Evolutionary conservation across 2,329 filamentous ascomycete genomes (phyloP).

Genomic region (Penicillium janthinellum): DNA sequence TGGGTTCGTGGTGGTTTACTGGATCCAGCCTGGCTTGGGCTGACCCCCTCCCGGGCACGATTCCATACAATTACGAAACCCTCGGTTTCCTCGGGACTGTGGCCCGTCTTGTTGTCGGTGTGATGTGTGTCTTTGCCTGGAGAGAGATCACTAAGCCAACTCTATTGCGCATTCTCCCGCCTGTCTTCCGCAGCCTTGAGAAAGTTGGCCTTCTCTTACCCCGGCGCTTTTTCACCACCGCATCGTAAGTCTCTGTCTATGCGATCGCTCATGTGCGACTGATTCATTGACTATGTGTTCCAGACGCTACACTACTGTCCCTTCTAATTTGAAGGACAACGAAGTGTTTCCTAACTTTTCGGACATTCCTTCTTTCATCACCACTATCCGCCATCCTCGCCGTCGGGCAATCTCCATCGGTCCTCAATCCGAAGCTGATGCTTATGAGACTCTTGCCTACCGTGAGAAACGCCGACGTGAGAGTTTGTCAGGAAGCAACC

Average conservation of each 20-base stretch:
- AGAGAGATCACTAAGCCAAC: conserved; percentile 84
- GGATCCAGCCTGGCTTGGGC: conserved; percentile 57
- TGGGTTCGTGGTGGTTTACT: conserved; percentile 81
- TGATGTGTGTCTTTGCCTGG: conserved; percentile 85
- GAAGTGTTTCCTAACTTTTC: conserved; percentile 89
- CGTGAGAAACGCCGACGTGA: conserved; percentile 70
- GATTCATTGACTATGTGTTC: conserved; percentile 8
- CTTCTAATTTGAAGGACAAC: conserved; percentile 71
- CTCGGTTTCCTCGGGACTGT: conserved; percentile 67
- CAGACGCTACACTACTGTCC: conserved; percentile 80
- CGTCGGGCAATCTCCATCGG: conserved; percentile 85
- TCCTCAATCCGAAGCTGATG: conserved; percentile 93
- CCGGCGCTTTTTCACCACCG: conserved; percentile 85
- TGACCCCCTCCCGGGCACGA: conserved; percentile 58
- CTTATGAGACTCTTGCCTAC: conserved; percentile 92
- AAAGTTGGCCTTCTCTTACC: conserved; percentile 77
- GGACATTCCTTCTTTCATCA: conserved; percentile 79
- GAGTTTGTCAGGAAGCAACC: conserved; percentile 52
- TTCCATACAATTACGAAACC: conserved; percentile 66
- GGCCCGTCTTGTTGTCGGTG: conserved; percentile 73
- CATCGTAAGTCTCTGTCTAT: conserved; percentile 58
- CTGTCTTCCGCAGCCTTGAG: conserved; percentile 84
- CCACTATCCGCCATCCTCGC: conserved; percentile 75
- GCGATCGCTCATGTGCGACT: not conserved
- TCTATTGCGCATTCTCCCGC: conserved; percentile 75